Conservation (phyloP, 2,329 filamentous ascomycete genomes). For the Meredithiella fracta region DNA sequence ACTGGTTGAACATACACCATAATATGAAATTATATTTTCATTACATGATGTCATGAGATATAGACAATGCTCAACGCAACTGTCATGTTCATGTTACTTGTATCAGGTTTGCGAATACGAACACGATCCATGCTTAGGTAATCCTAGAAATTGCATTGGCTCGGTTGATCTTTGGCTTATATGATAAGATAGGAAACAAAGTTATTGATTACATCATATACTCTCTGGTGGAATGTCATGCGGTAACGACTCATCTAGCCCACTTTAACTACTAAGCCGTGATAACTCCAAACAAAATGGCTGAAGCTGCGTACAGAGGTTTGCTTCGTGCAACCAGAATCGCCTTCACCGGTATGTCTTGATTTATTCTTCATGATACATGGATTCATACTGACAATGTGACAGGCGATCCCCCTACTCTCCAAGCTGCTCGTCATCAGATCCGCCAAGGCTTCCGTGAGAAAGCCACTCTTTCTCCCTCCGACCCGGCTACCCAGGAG, state of each 20-base stretch:
- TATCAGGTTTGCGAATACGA: conserved; percentile 11
- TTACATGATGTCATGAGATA: neutral
- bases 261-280: no score
- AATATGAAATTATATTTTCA: no score
- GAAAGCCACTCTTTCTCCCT: conserved; percentile 41
- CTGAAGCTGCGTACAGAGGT: conserved; percentile 61
- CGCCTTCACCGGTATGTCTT: conserved; percentile 58
- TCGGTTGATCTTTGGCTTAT: conserved; percentile 4
- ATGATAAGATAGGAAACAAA: neutral
- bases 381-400: neutral
- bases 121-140: conserved; percentile 12
- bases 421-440: conserved; percentile 53
- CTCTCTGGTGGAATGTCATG: no score
- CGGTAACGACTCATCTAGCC: no score
- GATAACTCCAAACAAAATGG: conserved; percentile 30
- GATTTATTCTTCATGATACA: neutral
- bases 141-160: neutral
- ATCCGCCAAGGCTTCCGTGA: conserved; percentile 60
- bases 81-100: neutral
- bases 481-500: conserved; percentile 41
- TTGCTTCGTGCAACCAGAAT: conserved; percentile 65
- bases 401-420: conserved; percentile 51
- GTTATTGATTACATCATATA: conserved; percentile 4
- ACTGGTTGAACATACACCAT: no score
- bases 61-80: no score